These are phyloP conservation scores for Hawksworthiomyces lignivorus DNA, from an alignment of 2,329 filamentous ascomycete genomes.

Conservation along the genomic window DNA sequence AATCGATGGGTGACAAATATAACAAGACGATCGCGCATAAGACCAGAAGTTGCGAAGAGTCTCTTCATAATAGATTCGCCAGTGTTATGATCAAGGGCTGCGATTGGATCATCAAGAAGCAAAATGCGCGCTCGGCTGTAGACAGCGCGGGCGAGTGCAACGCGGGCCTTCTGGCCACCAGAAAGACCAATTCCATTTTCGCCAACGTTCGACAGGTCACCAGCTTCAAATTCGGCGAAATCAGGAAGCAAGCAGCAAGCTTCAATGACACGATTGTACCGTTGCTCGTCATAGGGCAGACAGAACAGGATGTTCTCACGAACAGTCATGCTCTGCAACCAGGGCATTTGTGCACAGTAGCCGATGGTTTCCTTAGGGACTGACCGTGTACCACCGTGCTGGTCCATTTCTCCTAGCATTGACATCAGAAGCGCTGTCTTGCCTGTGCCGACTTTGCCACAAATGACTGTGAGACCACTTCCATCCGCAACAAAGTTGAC, in stretches of 20 bases:
- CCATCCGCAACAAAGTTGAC: constrained; percentile 37
- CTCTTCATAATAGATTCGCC: constrained; percentile 54
- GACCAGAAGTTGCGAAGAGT: constrained; percentile 34
- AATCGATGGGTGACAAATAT: constrained; percentile 76
- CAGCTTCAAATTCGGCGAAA: constrained; percentile 46
- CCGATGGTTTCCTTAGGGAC: constrained; percentile 44
- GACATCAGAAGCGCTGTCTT: constrained; percentile 55
- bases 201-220: constrained; percentile 52
- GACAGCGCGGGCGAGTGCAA: constrained; percentile 54
- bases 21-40: constrained; percentile 54
- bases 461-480: constrained; percentile 46
- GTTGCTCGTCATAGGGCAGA: constrained; percentile 40
- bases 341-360: constrained; percentile 54
- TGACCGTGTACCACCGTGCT: constrained; percentile 41
- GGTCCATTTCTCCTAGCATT: constrained; percentile 59
- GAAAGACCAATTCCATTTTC: constrained; percentile 57
- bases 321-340: constrained; percentile 59
- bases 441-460: constrained; percentile 52
- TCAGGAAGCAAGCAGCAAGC: constrained; percentile 53
- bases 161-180: constrained; percentile 55
- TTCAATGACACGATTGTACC: constrained; percentile 54
- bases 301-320: constrained; percentile 59
- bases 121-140: constrained; percentile 51
- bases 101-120: constrained; percentile 56
- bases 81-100: constrained; percentile 55